phyloP scores from a whole-genome alignment of 441 rosid genomes.

The Erodium moschatum region DNA sequence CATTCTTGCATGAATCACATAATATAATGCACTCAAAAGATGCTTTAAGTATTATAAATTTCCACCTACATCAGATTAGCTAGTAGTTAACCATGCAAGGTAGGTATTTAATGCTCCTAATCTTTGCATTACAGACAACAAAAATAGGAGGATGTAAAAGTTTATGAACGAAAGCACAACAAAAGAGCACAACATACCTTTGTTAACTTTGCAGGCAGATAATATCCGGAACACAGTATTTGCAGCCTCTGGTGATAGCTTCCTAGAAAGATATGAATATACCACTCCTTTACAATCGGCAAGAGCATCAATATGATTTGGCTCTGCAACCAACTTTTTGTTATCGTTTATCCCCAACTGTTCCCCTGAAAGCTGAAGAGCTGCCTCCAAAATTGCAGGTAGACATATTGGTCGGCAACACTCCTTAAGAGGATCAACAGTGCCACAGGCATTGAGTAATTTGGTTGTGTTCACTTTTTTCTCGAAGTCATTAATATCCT shows the following conservation, averaged over 20 bases:
- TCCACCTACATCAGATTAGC: no score
- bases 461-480: constrained; percentile 66
- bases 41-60: no score
- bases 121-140: neutral
- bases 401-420: constrained; percentile 85
- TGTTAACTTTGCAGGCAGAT: constrained; percentile 40
- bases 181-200: constrained; percentile 36
- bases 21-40: no score
- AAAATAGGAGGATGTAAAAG: neutral
- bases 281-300: constrained; percentile 82
- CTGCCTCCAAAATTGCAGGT: constrained; percentile 77
- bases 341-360: constrained; percentile 38
- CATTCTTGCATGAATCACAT: no score
- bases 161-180: constrained; percentile 5
- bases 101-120: neutral
- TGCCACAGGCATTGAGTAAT: constrained; percentile 69
- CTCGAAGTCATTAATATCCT: constrained; percentile 54
- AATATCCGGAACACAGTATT: neutral
- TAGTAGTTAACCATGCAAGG: neutral
- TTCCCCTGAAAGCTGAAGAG: constrained; percentile 59
- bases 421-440: constrained; percentile 82
- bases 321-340: constrained; percentile 34
- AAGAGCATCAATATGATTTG: constrained; percentile 41
- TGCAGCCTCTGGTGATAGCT: constrained; percentile 27
- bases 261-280: constrained; percentile 66